Conservation (phyloP, 768 basidiomycete genomes). For the Tulasnella sp. region DNA sequence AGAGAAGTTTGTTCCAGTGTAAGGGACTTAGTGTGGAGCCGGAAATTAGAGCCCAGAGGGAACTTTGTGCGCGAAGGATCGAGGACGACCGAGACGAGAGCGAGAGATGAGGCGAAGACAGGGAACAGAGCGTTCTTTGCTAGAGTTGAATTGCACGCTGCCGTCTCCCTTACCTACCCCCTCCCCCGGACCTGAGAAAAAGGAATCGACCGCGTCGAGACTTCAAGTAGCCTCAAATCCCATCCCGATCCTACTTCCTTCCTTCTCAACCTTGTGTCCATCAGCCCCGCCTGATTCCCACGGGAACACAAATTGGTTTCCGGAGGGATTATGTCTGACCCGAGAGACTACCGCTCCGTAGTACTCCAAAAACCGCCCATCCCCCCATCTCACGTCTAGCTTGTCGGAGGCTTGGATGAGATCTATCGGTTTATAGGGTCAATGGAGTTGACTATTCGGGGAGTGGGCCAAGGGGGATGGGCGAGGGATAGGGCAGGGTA, state of each 20-base stretch:
- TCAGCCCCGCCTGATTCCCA: too few relatives aligned
- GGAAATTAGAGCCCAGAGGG: slow-evolving; percentile 9
- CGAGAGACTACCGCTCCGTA: too few relatives aligned
- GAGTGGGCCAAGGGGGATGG: background rate
- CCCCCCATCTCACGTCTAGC: too few relatives aligned
- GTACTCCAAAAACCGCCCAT: too few relatives aligned
- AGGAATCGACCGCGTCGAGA: background rate
- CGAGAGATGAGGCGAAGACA: background rate
- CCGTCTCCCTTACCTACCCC: too few relatives aligned
- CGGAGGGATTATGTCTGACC: too few relatives aligned
- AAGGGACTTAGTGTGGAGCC: background rate
- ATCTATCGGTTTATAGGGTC: background rate
- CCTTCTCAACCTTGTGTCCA: too few relatives aligned
- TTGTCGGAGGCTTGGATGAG: too few relatives aligned
- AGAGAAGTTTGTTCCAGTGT: background rate
- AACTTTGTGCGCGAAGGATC: background rate
- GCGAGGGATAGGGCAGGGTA: background rate
- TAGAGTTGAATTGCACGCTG: background rate
- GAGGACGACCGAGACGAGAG: background rate
- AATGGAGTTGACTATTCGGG: slow-evolving; percentile 3
- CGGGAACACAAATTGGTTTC: too few relatives aligned
- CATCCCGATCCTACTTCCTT: background rate
- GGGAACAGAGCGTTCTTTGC: background rate
- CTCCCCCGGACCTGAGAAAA: background rate
- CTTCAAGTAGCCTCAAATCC: background rate